Evolutionary conservation across 495 filamentous ascomycete genomes (phyloP), one percentile per base, ranked within the genome.

Genomic region (Lindgomyces ingoldianus): DNA sequence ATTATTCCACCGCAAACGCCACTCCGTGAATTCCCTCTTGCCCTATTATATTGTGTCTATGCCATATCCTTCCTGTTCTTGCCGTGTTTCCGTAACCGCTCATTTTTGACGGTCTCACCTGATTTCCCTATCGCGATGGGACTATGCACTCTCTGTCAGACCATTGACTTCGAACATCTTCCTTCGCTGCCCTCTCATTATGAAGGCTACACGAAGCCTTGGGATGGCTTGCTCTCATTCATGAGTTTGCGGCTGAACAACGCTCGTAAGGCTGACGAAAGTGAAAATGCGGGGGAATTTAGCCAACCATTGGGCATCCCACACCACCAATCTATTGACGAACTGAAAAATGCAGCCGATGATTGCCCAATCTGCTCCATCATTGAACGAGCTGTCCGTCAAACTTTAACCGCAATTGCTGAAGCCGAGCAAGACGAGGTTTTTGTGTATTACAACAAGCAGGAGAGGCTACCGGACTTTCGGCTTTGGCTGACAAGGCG

Each of bases 281-380:
- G 44, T 33, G 9, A 42, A 10, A 52, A 29, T 45, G 62, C 9
- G 62, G 62, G 60, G 19, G 53, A 52, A 44, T 63, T 64, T 64
- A 64, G 21, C 62, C 62, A 64, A 52, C 30, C 53, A 27, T 46
- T 58, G 42, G 62, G 53, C 30, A 26, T 64, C 4, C 36, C 29
- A 1, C 54, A 57, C 30, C 42, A 57, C 26, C 62, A 64, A 58
- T 64, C 52, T 30, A 52, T 58, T 16, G 29, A 57, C 4, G 54
- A 58, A 44, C 54, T 64, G 11, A 42, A 14, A 30, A 25, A 52
- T 4, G 51, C 62, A 36, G 53, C 53, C 33, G 33, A 49, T 16
- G 27, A 53, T 51, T 64, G 62, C 36, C 6, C 54, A 57, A 57
- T 64, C 6, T 64, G 62, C n/a, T 36, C 18, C 3, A 3, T 58